These are phyloP conservation scores for Backusella liffmaniae DNA, from an alignment of 192 early-diverging fungal genomes.

Conservation along the genomic window DNA sequence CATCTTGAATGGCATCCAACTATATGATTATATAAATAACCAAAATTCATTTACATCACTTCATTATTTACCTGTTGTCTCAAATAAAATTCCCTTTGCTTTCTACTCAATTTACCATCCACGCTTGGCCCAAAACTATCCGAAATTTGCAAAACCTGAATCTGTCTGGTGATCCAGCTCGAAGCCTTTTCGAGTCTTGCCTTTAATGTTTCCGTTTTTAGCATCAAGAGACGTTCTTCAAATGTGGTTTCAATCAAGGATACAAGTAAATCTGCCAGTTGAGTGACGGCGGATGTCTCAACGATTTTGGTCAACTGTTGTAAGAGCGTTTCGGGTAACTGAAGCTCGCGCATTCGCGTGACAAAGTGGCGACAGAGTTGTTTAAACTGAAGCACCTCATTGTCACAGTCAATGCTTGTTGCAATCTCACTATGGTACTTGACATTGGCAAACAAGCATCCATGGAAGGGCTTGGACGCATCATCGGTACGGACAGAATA, in stretches of 20 bases:
- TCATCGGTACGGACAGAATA: constrained; percentile 43
- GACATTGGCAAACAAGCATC: constrained; percentile 47
- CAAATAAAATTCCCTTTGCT: constrained; percentile 79
- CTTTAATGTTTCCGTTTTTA: constrained; percentile 55
- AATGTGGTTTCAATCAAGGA: constrained; percentile 68
- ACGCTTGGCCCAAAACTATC: constrained; percentile 71
- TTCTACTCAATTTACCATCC: constrained; percentile 72
- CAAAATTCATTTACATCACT: not conserved
- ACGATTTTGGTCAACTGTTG: constrained; percentile 67
- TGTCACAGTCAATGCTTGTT: constrained; percentile 43
- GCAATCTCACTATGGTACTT: constrained; percentile 24
- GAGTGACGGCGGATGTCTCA: constrained; percentile 49
- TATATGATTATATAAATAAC: constrained; percentile 16
- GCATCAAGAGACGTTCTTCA: constrained; percentile 69
- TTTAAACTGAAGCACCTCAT: constrained; percentile 51
- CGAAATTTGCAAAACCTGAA: constrained; percentile 63
- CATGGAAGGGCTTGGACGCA: constrained; percentile 20
- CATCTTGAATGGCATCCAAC: constrained; percentile 79
- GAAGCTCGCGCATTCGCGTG: constrained; percentile 56
- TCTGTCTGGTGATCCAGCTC: constrained; percentile 68
- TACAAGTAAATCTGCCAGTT: constrained; percentile 68
- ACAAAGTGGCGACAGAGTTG: constrained; percentile 50
- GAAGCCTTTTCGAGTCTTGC: constrained; percentile 54
- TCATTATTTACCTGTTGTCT: constrained; percentile 61
- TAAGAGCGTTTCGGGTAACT: constrained; percentile 63